Percentiles rank a stretch among this genome's conserved stretches.
Evolutionary conservation across 495 filamentous ascomycete genomes (phyloP).

Genomic region (Tricharina praecox): DNA sequence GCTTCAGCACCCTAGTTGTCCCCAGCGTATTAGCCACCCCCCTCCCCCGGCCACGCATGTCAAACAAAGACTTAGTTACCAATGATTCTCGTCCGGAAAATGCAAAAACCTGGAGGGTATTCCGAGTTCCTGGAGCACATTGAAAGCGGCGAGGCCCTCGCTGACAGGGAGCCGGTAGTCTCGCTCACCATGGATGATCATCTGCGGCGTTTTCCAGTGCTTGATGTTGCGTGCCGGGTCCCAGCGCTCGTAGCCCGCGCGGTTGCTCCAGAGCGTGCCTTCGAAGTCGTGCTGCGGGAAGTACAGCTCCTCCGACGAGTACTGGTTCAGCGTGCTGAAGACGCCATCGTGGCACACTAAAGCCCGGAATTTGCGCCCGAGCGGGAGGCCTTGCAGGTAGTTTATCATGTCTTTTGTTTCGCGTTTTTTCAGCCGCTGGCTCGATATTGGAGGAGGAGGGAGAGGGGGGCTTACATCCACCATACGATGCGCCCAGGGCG

Average conservation of each 20-base stretch:
- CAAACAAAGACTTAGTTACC: constrained; percentile 28
- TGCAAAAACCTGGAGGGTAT: constrained; percentile 56
- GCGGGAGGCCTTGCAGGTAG: constrained; percentile 53
- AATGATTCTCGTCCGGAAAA: constrained; percentile 70
- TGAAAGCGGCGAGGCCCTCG: constrained; percentile 76
- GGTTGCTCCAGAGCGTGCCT: constrained; percentile 56
- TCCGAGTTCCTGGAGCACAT: constrained; percentile 58
- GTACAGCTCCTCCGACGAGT: constrained; percentile 69
- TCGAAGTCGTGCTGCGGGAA: constrained; percentile 71
- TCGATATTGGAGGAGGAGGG: no score
- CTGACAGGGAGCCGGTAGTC: constrained; percentile 79
- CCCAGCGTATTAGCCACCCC: not conserved
- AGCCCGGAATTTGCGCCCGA: constrained; percentile 70
- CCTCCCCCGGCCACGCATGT: no score
- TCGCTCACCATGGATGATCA: constrained; percentile 75
- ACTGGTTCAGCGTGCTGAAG: constrained; percentile 50
- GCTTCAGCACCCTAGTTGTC: constrained; percentile 60
- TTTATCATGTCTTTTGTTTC: constrained; percentile 26
- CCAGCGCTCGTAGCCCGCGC: constrained; percentile 59
- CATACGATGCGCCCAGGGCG: constrained; percentile 68
- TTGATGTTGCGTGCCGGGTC: constrained; percentile 49
- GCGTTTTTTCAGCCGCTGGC: constrained; percentile 10
- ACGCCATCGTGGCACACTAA: constrained; percentile 77
- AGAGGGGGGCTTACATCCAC: constrained; percentile 62
- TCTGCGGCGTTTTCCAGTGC: constrained; percentile 67